phyloP scores from a whole-genome alignment of 208 protist species.

The Phytomonas francai region DNA sequence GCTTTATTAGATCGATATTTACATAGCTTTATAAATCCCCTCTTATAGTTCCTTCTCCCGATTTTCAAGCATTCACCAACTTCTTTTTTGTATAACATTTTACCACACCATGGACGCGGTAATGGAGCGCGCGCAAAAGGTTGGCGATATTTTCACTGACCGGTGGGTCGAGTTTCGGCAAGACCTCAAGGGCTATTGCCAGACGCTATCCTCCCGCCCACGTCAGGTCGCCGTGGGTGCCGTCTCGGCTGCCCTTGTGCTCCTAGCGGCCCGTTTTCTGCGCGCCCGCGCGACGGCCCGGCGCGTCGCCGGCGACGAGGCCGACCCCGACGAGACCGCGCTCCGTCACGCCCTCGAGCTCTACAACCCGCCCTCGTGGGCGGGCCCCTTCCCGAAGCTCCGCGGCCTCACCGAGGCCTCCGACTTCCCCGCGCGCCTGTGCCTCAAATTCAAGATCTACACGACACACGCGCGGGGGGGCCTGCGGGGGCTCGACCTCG shows the following conservation, averaged over 20 bases:
- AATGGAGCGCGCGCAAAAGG: too few relatives aligned
- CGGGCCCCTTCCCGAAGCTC: conserved; percentile 36
- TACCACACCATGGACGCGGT: too few relatives aligned
- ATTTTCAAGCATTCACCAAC: too few relatives aligned
- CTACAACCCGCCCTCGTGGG: conserved; percentile 55
- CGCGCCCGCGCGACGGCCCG: background rate
- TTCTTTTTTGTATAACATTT: too few relatives aligned
- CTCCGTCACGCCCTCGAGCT: conserved; percentile 81
- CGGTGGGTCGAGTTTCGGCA: too few relatives aligned
- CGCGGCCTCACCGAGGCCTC: conserved; percentile 40
- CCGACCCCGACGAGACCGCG: conserved; percentile 16
- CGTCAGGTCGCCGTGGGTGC: too few relatives aligned
- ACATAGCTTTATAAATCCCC: too few relatives aligned
- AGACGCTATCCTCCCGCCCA: too few relatives aligned
- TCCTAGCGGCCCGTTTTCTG: conserved; percentile 7
- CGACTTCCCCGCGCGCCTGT: conserved; percentile 65
- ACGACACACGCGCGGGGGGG: conserved; percentile 11
- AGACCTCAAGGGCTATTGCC: too few relatives aligned
- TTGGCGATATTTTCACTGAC: too few relatives aligned
- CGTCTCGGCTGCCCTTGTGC: conserved; percentile 8
- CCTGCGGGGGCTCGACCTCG: conserved; percentile 58
- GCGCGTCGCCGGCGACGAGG: background rate
- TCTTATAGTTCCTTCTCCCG: too few relatives aligned
- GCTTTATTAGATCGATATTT: too few relatives aligned
- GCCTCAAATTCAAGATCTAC: conserved; percentile 45